Percentiles rank a stretch among this genome's conserved stretches.
phyloP scores from a whole-genome alignment of 2,329 filamentous ascomycete species.

The Botrytis hyacinthi region DNA sequence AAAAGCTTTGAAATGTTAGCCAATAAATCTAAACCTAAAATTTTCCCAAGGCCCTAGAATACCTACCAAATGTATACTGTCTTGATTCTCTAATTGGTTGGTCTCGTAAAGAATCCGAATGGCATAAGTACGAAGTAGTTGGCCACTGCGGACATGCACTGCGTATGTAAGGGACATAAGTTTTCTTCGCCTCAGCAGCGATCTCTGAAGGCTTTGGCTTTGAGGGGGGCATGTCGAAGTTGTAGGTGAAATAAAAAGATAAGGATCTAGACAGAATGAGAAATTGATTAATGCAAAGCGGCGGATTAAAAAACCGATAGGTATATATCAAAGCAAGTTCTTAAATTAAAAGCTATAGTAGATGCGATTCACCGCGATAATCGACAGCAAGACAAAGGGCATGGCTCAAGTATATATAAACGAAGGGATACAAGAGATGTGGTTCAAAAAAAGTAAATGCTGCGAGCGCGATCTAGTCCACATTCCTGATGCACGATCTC shows the following conservation, averaged over 20 bases:
- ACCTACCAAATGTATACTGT: slow-evolving; percentile 47
- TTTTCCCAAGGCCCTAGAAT: slow-evolving; percentile 14
- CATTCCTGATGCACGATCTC: slow-evolving; percentile 17
- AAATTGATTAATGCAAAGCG: not conserved
- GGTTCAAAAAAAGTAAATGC: slow-evolving; percentile 4
- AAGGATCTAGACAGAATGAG: not conserved
- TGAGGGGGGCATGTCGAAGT: slow-evolving; percentile 51
- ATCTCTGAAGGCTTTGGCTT: slow-evolving; percentile 67
- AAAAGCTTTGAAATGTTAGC: slow-evolving; percentile 41
- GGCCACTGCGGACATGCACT: slow-evolving; percentile 55
- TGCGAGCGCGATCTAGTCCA: slow-evolving; percentile 9
- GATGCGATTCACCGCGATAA: not conserved
- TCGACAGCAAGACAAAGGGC: not conserved
- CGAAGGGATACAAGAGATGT: not conserved
- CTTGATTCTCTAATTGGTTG: slow-evolving; percentile 21
- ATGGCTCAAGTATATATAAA: slow-evolving; percentile 13
- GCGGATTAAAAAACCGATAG: not conserved
- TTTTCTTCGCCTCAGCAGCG: slow-evolving; percentile 69
- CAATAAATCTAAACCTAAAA: not conserved
- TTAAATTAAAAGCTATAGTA: not conserved
- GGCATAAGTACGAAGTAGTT: slow-evolving; percentile 55
- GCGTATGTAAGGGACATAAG: slow-evolving; percentile 64
- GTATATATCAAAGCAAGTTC: not conserved
- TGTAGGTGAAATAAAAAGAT: not conserved
- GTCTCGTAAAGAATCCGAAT: slow-evolving; percentile 46